A percentile compares a stretch with the other conserved stretches of the same genome.
Evolutionary conservation across 2,329 filamentous ascomycete species (phyloP).

Genomic region (Tolypocladium tropicale): DNA sequence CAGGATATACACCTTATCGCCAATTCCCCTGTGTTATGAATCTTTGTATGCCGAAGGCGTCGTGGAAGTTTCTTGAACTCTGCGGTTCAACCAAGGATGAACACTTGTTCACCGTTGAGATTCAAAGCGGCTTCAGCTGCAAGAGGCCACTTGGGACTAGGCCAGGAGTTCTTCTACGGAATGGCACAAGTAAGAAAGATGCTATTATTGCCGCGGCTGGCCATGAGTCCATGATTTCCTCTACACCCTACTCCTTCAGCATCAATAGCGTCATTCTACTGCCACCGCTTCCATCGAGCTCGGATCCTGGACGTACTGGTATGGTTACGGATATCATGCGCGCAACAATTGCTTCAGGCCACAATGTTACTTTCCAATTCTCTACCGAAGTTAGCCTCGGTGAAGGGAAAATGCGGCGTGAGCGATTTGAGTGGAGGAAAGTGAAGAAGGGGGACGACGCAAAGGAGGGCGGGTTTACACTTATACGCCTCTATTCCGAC

Average conservation of each 20-base stretch:
- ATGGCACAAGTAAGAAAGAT: background rate
- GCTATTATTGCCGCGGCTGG: background rate
- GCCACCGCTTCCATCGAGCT: background rate
- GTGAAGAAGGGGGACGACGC: background rate
- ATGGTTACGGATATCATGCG: background rate
- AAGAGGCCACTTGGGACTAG: background rate
- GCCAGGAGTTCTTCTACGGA: background rate
- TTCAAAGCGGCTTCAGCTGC: background rate
- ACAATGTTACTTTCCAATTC: background rate
- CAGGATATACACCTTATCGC: background rate
- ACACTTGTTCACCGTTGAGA: background rate
- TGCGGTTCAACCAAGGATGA: background rate
- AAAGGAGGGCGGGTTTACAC: background rate
- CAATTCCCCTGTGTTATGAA: background rate
- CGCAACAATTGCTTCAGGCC: background rate
- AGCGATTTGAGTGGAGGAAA: background rate
- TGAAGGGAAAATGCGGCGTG: background rate
- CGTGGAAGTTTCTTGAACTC: background rate
- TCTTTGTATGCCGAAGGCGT: background rate
- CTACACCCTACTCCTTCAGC: background rate
- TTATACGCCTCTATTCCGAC: background rate
- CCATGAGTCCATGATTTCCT: background rate
- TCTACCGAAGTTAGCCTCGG: background rate
- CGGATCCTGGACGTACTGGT: background rate
- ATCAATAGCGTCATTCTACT: background rate